These are phyloP conservation scores for Botryosphaeria dothidea DNA, from an alignment of 2,329 filamentous ascomycete genomes.

Conservation along the genomic window DNA sequence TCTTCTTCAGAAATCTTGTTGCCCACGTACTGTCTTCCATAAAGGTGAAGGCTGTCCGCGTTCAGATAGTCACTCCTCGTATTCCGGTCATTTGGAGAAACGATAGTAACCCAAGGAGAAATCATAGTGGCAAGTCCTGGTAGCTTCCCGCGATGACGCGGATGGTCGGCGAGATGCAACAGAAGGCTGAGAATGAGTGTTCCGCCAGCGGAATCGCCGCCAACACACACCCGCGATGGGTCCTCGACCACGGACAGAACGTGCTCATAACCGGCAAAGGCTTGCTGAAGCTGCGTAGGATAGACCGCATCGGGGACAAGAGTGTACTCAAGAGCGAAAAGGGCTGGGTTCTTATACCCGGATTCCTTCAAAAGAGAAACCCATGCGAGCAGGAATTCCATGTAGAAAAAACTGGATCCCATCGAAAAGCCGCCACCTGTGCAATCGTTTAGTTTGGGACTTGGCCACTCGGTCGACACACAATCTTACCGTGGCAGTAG, in stretches of 20 bases:
- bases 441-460: neutral
- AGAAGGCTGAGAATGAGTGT: slow-evolving; percentile 73
- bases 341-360: slow-evolving; percentile 72
- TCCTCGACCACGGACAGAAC: slow-evolving; percentile 60
- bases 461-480: neutral
- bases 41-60: slow-evolving; percentile 63
- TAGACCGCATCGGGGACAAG: slow-evolving; percentile 74
- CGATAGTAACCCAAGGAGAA: slow-evolving; percentile 77
- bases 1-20: slow-evolving; percentile 52
- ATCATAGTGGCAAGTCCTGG: slow-evolving; percentile 71
- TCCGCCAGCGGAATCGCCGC: slow-evolving; percentile 78
- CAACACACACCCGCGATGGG: slow-evolving; percentile 66
- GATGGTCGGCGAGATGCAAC: slow-evolving; percentile 61
- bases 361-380: slow-evolving; percentile 62
- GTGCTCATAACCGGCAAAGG: slow-evolving; percentile 69
- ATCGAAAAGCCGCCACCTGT: slow-evolving; percentile 78
- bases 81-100: slow-evolving; percentile 66
- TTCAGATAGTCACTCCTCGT: slow-evolving; percentile 77
- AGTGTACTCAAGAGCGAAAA: slow-evolving; percentile 80
- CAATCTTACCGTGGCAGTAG: slow-evolving; percentile 68
- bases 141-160: slow-evolving; percentile 43
- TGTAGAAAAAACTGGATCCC: slow-evolving; percentile 80
- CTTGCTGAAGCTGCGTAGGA: slow-evolving; percentile 72
- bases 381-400: slow-evolving; percentile 79
- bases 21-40: slow-evolving; percentile 70